These are phyloP conservation scores for Phialophora chinensis DNA, from an alignment of 2,329 filamentous ascomycete genomes.

Conservation along the genomic window DNA sequence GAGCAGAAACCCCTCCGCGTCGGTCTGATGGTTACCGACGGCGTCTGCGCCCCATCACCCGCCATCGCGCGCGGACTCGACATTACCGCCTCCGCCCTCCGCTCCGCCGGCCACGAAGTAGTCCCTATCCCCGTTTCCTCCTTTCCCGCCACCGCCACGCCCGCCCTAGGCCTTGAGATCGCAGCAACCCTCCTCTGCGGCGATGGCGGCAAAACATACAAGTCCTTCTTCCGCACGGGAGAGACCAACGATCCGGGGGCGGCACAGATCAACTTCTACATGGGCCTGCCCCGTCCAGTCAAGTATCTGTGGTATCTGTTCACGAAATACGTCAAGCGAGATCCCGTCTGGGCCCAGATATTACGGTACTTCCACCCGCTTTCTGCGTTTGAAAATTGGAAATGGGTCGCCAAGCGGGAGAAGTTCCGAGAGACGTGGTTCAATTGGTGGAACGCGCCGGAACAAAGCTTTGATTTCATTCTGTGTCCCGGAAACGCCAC, in stretches of 20 bases:
- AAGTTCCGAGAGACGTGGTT: slow-evolving; percentile 78
- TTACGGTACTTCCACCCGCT: slow-evolving; percentile 76
- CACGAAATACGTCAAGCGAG: slow-evolving; percentile 80
- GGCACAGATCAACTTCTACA: slow-evolving; percentile 74
- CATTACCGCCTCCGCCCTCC: slow-evolving; percentile 71
- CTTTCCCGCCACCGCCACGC: slow-evolving; percentile 74
- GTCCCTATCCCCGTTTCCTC: slow-evolving; percentile 57
- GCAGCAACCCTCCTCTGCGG: slow-evolving; percentile 82
- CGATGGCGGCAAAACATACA: slow-evolving; percentile 82
- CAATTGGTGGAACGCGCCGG: slow-evolving; percentile 77
- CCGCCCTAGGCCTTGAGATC: slow-evolving; percentile 76
- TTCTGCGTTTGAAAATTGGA: slow-evolving; percentile 79
- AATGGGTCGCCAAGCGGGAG: slow-evolving; percentile 77
- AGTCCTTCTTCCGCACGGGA: slow-evolving; percentile 74
- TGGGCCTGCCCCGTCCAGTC: slow-evolving; percentile 72
- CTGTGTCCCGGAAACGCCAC: slow-evolving; percentile 87
- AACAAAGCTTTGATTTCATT: slow-evolving; percentile 77
- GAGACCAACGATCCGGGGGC: slow-evolving; percentile 83
- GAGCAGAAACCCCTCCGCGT: slow-evolving; percentile 70
- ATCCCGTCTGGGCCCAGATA: slow-evolving; percentile 78
- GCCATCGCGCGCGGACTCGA: slow-evolving; percentile 80
- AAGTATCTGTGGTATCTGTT: slow-evolving; percentile 89
- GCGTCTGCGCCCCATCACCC: slow-evolving; percentile 83
- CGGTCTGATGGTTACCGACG: slow-evolving; percentile 77
- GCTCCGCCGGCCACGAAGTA: slow-evolving; percentile 75